Evolutionary conservation across 495 filamentous ascomycete genomes (phyloP).

Genomic region (Copromyces sp.): DNA sequence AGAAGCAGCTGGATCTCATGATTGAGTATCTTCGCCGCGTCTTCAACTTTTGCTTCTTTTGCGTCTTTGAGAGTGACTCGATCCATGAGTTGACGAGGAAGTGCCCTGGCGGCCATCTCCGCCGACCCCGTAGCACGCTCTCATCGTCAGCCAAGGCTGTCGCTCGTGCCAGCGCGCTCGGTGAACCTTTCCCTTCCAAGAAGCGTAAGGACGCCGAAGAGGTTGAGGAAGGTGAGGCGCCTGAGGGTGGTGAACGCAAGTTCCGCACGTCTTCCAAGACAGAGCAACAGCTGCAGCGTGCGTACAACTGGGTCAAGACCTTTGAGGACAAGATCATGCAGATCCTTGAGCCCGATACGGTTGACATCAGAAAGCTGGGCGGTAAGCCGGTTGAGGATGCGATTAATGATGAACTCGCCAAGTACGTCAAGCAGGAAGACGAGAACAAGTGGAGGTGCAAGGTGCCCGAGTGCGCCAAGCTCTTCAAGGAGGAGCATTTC

Average conservation of each 20-base stretch:
- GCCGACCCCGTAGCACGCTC: conserved; percentile 74
- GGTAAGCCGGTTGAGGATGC: conserved; percentile 81
- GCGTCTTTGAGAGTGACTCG: conserved; percentile 95
- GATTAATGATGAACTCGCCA: conserved; percentile 72
- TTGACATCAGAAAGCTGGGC: conserved; percentile 78
- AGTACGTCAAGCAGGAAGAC: conserved; percentile 92
- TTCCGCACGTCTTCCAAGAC: conserved; percentile 60
- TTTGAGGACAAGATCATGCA: conserved; percentile 95
- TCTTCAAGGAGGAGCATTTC: conserved; percentile 94
- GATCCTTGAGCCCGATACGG: conserved; percentile 79
- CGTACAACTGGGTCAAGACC: conserved; percentile 98
- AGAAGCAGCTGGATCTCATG: conserved; percentile 91
- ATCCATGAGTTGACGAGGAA: conserved; percentile 92
- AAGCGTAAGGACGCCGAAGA: conserved; percentile 59
- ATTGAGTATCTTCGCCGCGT: conserved; percentile 95
- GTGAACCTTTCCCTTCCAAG: conserved; percentile 70
- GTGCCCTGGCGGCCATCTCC: conserved; percentile 91
- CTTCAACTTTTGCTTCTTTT: conserved; percentile 99
- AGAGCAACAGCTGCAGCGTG: conserved; percentile 84
- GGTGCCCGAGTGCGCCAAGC: conserved; percentile 86
- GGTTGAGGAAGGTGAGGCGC: conserved; percentile 52
- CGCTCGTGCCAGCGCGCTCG: conserved; percentile 70
- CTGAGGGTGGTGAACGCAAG: conserved; percentile 53
- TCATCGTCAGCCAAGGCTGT: conserved; percentile 73
- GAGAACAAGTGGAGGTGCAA: conserved; percentile 94